Evolutionary conservation across 129 eudicot species (phyloP), one percentile per base, ranked within the genome.

Genomic region (Deinandra increscens): DNA sequence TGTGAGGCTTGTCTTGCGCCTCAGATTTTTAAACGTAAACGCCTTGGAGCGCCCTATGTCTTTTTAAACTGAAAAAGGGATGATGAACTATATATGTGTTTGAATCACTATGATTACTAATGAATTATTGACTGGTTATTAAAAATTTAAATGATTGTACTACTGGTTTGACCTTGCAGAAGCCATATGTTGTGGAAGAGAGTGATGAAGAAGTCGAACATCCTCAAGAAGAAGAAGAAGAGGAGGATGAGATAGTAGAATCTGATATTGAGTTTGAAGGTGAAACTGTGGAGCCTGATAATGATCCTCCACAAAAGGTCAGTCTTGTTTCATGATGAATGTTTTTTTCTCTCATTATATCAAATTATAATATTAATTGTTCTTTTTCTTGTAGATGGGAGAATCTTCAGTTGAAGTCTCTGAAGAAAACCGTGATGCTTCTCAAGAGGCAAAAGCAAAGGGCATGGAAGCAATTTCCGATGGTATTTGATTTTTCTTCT

Each of bases 271-370:
- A 93, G 66, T 91, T 93, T 43, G 99, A 93, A 66, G 99, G 88
- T 45, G 97, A 89, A 43, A 73, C 77, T 31, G 93, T 89, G 71
- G 97, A 93, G 75, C 95, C 95, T 82, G 99, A 93, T 69, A 79
- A 89, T 65, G 99, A 93, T 71, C 87, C 92, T 33, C 95, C 97
- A 44, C 99, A 93, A 66, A 87, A 93, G 99, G 99, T 93, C 3
- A 8, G 11, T 15, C 17, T 17, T 60, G 3, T 54, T 60, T 15
- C 56, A 13, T 29, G 29, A 45, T 63, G 42, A 60, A 9, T 60
- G 48, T 50, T 75, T 38, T 61, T 18, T 26, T 20, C n/a, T 14
- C 17, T 59, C 45, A 11, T 60, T 11, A 34, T 7, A 50, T 38
- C 4, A 17, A 68, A 42, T 75, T 67, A 4, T 26, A 38, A 38